Percentiles rank a stretch among this genome's conserved stretches.
These are phyloP conservation scores for Pseudofabraea citricarpa DNA, from an alignment of 2,329 filamentous ascomycete species.

Conservation along the genomic window DNA sequence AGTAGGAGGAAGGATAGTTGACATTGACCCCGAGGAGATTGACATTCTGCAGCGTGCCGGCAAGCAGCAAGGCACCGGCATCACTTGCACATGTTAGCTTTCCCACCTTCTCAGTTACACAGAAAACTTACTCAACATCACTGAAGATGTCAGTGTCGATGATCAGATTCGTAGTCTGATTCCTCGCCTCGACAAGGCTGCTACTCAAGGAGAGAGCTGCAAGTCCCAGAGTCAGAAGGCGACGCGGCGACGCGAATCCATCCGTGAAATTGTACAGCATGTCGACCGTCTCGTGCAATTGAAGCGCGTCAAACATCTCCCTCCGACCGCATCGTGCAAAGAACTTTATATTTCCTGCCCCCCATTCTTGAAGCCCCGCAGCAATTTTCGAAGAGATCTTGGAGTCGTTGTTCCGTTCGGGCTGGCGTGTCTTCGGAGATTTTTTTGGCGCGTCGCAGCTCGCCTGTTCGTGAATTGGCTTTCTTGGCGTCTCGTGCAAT, in stretches of 20 bases:
- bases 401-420: no score
- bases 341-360: no score
- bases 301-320: no score
- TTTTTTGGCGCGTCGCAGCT: no score
- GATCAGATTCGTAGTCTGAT: slow-evolving; percentile 33
- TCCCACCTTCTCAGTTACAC: neutral
- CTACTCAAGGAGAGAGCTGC: neutral
- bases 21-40: slow-evolving; percentile 37
- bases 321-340: no score
- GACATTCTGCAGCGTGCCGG: slow-evolving; percentile 30
- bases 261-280: neutral
- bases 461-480: no score
- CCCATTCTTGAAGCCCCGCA: no score
- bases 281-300: no score
- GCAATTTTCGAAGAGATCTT: no score
- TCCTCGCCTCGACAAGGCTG: neutral
- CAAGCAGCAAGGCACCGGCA: slow-evolving; percentile 36
- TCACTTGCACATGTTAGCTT: slow-evolving; percentile 28
- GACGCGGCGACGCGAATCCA: neutral
- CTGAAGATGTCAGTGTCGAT: slow-evolving; percentile 43
- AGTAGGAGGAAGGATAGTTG: slow-evolving; percentile 37
- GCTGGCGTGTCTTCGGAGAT: no score
- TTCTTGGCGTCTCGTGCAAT: no score
- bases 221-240: neutral
- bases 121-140: slow-evolving; percentile 37